Evolutionary conservation across 2,329 filamentous ascomycete genomes (phyloP).

Genomic region (Alternaria panax): DNA sequence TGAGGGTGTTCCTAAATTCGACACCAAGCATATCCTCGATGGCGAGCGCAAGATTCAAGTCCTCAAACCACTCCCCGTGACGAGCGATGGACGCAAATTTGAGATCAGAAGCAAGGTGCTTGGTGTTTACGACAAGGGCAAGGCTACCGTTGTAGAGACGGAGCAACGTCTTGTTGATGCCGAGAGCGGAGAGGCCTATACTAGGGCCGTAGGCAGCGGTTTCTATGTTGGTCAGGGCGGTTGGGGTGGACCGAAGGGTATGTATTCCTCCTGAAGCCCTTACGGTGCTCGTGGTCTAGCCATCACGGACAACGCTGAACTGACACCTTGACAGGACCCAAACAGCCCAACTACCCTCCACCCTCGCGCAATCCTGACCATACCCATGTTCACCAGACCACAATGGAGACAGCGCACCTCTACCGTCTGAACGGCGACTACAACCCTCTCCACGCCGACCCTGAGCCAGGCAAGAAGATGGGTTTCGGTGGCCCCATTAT

Average conservation of each 20-base stretch:
- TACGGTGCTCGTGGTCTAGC: neutral
- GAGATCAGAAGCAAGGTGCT: conserved; percentile 79
- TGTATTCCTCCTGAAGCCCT: conserved; percentile 16
- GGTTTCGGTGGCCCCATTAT: conserved; percentile 90
- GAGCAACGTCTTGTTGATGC: conserved; percentile 79
- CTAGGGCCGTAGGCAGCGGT: conserved; percentile 70
- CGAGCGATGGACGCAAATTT: conserved; percentile 75
- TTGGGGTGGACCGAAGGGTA: conserved; percentile 90
- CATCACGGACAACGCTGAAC: neutral
- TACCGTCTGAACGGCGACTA: conserved; percentile 86
- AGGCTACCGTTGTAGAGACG: conserved; percentile 80
- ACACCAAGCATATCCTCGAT: conserved; percentile 77
- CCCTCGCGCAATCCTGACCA: conserved; percentile 76
- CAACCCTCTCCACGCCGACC: conserved; percentile 89
- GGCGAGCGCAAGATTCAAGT: conserved; percentile 83
- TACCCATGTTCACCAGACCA: conserved; percentile 74
- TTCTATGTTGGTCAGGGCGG: conserved; percentile 83
- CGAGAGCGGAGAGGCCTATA: conserved; percentile 73
- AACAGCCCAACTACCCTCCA: conserved; percentile 78
- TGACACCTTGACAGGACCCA: conserved; percentile 59
- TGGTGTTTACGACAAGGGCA: conserved; percentile 90
- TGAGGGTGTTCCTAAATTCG: conserved; percentile 78
- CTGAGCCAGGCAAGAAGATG: conserved; percentile 86
- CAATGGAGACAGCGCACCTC: conserved; percentile 68
- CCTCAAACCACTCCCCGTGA: conserved; percentile 75